Evolutionary conservation across 1,284 basidiomycete species (phyloP), one percentile per base, ranked within the genome.

Genomic region (Termitomyces sp.): DNA sequence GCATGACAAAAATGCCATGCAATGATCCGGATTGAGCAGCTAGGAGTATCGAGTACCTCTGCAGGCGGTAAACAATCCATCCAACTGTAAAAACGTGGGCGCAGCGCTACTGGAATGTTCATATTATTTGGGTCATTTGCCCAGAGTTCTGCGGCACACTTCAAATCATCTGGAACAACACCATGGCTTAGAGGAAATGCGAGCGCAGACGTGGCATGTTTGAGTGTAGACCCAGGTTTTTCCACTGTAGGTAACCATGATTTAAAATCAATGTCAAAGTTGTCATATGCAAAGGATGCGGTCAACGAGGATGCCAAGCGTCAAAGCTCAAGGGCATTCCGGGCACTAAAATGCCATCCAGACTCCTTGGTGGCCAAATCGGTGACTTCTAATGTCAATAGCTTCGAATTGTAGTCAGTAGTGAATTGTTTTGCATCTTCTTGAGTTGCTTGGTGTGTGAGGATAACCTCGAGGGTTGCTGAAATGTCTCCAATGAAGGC

Each of bases 1-100:
- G 31, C 18, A 33, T 44, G 34, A 19, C 31, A 43, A 31, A 51
- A 18, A 46, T 51, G 50, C 50, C 50, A 51, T 16, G 43, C 34
- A 14, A 51, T 46, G 34, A 30, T 45, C 28, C 18, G 33, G 11
- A 39, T 13, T 16, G 40, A 44, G 9, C n/a, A 18, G 18, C 44
- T 46, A 10, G 43, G 43, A 16, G 14, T 1, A 10, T 45, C 31
- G 10, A 14, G 7, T 31, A 30, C 30, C 16, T 45, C 43, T 10
- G 16, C 28, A 8, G 34, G 7, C 11, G 24, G 38, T 5, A 34
- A 11, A 41, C 38, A 43, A 26, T 50, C 39, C 49, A 42, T 50
- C 49, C 49, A 50, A 34, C 19, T 44, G 16, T 34, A 34, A 11
- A 10, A 31, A 5, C 9, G 44, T 8, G 31, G 30, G 9, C 30